Percentiles rank a stretch among this genome's conserved stretches.
phyloP scores from a whole-genome alignment of 768 basidiomycete species.

The Termitomyces sp. region DNA sequence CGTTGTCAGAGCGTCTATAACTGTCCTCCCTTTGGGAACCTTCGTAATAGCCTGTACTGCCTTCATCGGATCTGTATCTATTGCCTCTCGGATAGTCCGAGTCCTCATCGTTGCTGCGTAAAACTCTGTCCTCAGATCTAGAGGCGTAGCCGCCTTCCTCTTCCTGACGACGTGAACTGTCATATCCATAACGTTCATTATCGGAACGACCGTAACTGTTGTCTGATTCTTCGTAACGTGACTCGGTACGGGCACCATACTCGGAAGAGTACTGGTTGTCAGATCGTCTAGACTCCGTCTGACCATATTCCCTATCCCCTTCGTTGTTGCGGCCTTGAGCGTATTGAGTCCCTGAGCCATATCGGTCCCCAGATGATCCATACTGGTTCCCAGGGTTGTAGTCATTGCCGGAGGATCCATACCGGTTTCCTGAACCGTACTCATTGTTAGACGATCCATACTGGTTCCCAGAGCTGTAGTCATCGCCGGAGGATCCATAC shows the following conservation, averaged over 20 bases:
- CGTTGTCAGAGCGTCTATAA: conserved; percentile 7
- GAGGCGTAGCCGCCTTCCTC: background rate
- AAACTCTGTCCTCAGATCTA: background rate
- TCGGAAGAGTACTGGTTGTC: conserved; percentile 5
- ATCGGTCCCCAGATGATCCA: background rate
- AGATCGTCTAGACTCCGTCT: conserved; percentile 2
- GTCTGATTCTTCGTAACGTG: conserved; percentile 1
- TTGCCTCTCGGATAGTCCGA: conserved; percentile 1
- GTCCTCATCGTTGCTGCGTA: background rate
- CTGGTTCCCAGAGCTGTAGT: background rate
- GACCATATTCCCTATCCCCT: conserved; percentile 4
- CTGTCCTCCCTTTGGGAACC: conserved; percentile 1
- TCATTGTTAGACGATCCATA: background rate
- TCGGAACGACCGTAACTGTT: background rate
- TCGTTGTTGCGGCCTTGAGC: background rate
- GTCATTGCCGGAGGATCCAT: background rate
- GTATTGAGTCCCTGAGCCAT: conserved; percentile 2
- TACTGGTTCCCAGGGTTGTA: background rate
- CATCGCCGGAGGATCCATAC: conserved; percentile 1
- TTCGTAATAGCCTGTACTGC: conserved; percentile 3
- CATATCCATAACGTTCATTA: background rate
- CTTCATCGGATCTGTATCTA: conserved; percentile 10
- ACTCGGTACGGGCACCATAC: background rate
- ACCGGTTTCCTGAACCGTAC: conserved; percentile 5
- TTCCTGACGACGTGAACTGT: background rate